Conservation (phyloP, 371 early-diverging fungal genomes). For the Mortierella polycephala region DNA sequence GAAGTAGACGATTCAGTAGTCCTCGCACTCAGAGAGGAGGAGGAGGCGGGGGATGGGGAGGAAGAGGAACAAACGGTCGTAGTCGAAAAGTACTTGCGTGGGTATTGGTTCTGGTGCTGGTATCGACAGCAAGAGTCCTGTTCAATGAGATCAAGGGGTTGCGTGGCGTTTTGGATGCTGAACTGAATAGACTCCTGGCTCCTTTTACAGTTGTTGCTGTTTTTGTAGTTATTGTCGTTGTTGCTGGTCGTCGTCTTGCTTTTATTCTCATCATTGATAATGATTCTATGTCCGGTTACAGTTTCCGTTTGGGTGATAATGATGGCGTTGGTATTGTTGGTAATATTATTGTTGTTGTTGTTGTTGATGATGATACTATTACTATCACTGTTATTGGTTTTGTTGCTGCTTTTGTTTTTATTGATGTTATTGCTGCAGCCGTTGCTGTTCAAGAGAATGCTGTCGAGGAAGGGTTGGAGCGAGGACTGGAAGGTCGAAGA, state of each 20-base stretch:
- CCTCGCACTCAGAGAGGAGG: constrained; percentile 3
- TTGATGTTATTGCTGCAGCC: neutral
- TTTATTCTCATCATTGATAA: neutral
- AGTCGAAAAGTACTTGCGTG: no score
- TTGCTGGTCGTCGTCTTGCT: neutral
- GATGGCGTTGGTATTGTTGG: constrained; percentile 11
- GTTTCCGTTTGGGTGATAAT: neutral
- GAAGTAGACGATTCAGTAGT: neutral
- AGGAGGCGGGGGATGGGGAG: constrained; percentile 1
- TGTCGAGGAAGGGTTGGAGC: no score
- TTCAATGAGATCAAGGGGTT: no score
- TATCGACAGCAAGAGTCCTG: no score
- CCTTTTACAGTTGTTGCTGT: constrained; percentile 1
- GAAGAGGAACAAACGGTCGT: neutral
- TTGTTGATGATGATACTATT: neutral
- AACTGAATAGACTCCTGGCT: neutral
- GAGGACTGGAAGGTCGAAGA: no score
- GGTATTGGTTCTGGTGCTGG: no score
- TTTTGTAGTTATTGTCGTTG: neutral
- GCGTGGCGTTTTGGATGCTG: no score
- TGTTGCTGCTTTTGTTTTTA: neutral
- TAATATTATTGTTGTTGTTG: constrained; percentile 2
- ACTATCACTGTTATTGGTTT: neutral
- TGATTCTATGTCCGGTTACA: no score
- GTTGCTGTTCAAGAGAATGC: neutral